A percentile compares a stretch with the other conserved stretches of the same genome.
These are phyloP conservation scores for Lithocarpus polystachyus DNA, from an alignment of 306 rosid genomes.

Conservation along the genomic window DNA sequence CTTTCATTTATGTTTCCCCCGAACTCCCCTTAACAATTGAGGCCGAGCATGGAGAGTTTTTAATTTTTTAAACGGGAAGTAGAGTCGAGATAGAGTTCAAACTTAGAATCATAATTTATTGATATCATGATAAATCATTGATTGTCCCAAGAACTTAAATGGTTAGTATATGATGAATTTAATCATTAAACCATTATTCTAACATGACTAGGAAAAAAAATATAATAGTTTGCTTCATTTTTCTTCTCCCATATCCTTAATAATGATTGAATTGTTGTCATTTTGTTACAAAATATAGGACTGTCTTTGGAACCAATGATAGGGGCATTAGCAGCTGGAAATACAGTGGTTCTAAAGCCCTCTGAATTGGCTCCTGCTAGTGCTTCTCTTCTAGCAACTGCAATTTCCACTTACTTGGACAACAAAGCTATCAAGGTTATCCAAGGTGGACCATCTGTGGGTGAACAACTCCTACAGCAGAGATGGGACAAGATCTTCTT, in stretches of 20 bases:
- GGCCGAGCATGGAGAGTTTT: no score
- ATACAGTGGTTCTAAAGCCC: constrained; percentile 56
- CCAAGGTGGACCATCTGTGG: constrained; percentile 53
- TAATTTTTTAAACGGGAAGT: no score
- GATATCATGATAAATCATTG: no score
- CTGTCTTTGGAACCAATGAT: constrained; percentile 72
- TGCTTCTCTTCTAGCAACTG: constrained; percentile 47
- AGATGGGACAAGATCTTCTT: constrained; percentile 78
- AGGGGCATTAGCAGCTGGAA: constrained; percentile 88
- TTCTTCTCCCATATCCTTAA: background rate
- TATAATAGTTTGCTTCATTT: background rate
- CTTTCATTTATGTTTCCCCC: fast-evolving
- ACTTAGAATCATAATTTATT: no score
- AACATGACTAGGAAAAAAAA: background rate
- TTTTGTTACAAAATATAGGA: constrained; percentile 31
- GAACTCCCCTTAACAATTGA: no score
- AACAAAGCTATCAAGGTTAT: constrained; percentile 45
- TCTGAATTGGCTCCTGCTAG: constrained; percentile 61
- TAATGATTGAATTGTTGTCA: background rate
- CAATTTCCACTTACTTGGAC: constrained; percentile 50
- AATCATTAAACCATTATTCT: no score
- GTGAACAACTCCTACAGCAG: constrained; percentile 45
- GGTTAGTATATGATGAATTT: no score
- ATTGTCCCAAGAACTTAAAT: no score
- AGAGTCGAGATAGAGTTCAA: no score